These are phyloP conservation scores for Ceratopteris richardii DNA, from an alignment of 75 land plant species.

Conservation along the genomic window DNA sequence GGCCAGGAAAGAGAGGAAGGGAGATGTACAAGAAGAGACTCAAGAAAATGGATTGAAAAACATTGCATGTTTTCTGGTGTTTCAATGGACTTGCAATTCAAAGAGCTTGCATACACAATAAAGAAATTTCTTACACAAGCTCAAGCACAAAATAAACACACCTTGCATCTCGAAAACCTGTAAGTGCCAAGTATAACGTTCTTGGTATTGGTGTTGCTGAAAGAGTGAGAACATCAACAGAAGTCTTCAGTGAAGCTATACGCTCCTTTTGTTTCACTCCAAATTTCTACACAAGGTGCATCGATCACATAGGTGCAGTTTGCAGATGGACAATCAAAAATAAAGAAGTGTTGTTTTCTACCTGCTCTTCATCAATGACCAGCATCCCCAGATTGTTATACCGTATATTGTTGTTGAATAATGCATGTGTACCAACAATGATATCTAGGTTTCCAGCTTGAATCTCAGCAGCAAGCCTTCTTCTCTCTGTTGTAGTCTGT, in stretches of 20 bases:
- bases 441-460: constrained; percentile 61
- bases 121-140: no score
- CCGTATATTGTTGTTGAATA: constrained; percentile 73
- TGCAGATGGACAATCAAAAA: neutral
- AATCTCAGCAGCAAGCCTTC: constrained; percentile 53
- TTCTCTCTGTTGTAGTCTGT: constrained; percentile 85
- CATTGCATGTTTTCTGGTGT: no score
- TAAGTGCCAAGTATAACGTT: constrained; percentile 87
- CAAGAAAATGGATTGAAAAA: no score
- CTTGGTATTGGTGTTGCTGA: constrained; percentile 99
- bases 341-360: constrained; percentile 7
- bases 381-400: constrained; percentile 88
- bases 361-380: constrained; percentile 98
- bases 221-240: constrained; percentile 95
- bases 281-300: constrained; percentile 92
- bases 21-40: no score
- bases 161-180: constrained; percentile 99
- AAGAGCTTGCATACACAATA: no score
- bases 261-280: constrained; percentile 97
- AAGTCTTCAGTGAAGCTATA: constrained; percentile 83
- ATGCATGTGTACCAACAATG: constrained; percentile 92
- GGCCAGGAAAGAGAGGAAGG: no score
- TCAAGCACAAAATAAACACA: no score
- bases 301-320: no score
- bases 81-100: no score